phyloP scores from a whole-genome alignment of 2,329 filamentous ascomycete genomes.

The Penicillium sp. region DNA sequence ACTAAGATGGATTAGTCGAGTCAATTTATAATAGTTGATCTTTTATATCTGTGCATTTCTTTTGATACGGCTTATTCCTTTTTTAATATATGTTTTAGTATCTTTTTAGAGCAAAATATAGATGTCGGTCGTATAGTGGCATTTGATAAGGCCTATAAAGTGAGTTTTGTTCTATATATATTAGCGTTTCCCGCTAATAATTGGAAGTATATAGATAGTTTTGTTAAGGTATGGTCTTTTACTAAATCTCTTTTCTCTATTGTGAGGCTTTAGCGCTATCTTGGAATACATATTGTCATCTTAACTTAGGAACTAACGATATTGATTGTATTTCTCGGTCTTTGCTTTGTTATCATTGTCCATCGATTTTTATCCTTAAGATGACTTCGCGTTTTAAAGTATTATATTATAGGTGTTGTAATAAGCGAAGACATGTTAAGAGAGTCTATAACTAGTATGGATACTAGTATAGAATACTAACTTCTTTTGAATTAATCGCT shows the following conservation, averaged over 20 bases:
- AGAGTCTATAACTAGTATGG: no score
- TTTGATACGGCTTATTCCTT: constrained; percentile 23
- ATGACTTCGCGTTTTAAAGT: background rate
- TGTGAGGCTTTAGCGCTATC: constrained; percentile 72
- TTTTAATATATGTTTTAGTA: constrained; percentile 22
- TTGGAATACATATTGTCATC: constrained; percentile 67
- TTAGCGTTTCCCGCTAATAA: background rate
- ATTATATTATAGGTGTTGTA: background rate
- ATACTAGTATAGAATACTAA: no score
- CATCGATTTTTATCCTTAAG: constrained; percentile 68
- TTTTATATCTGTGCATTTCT: constrained; percentile 24
- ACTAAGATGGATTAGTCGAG: constrained; percentile 32
- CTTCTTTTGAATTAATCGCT: background rate
- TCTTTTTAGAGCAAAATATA: constrained; percentile 21
- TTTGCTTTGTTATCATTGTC: constrained; percentile 71
- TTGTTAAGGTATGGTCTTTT: constrained; percentile 54
- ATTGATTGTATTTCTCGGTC: constrained; percentile 66
- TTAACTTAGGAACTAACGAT: constrained; percentile 78
- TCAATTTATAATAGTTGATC: constrained; percentile 21
- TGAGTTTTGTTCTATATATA: background rate
- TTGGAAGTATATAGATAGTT: background rate
- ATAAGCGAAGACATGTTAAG: background rate
- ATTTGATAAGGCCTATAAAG: constrained; percentile 27
- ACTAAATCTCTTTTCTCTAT: constrained; percentile 63
- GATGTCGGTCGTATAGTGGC: constrained; percentile 18